Evolutionary conservation across 1,139 yeast species (phyloP).

Genomic region (Kodamaea sp.): DNA sequence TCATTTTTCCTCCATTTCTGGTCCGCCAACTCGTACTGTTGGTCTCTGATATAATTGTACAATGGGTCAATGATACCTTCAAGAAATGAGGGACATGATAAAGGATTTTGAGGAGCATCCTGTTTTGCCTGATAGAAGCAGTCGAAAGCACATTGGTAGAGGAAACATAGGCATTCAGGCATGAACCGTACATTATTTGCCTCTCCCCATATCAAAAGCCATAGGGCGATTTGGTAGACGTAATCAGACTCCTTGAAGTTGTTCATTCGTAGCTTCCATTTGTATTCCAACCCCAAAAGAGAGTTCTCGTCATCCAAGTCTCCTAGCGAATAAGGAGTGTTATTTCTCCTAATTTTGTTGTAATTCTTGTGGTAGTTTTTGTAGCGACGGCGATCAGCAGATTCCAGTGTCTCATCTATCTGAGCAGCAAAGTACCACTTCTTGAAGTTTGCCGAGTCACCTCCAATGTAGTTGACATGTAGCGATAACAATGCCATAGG

Average conservation of each 20-base stretch:
- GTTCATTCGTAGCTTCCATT: conserved; percentile 27
- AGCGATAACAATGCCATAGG: conserved; percentile 34
- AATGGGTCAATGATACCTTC: conserved; percentile 76
- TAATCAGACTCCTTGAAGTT: conserved; percentile 21
- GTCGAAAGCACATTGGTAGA: conserved; percentile 35
- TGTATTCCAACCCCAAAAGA: conserved; percentile 24
- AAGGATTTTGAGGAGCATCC: background rate
- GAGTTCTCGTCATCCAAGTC: conserved; percentile 19
- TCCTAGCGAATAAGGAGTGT: conserved; percentile 12
- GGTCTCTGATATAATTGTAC: conserved; percentile 50
- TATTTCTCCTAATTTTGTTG: conserved; percentile 1
- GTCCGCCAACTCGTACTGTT: conserved; percentile 38
- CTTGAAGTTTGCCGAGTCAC: conserved; percentile 38
- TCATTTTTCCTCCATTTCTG: conserved; percentile 50
- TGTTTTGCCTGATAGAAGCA: conserved; percentile 10
- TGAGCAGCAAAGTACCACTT: conserved; percentile 45
- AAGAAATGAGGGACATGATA: conserved; percentile 35
- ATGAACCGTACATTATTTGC: conserved; percentile 43
- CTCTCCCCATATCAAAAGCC: conserved; percentile 46
- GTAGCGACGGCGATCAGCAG: background rate
- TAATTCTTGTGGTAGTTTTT: background rate
- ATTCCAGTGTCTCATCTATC: conserved; percentile 7
- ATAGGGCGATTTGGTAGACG: conserved; percentile 33
- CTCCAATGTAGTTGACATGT: conserved; percentile 47
- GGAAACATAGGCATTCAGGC: conserved; percentile 46